A percentile compares a stretch with the other conserved stretches of the same genome.
phyloP scores from a whole-genome alignment of 23 red algal species.

The Gracilariopsis chorda region DNA sequence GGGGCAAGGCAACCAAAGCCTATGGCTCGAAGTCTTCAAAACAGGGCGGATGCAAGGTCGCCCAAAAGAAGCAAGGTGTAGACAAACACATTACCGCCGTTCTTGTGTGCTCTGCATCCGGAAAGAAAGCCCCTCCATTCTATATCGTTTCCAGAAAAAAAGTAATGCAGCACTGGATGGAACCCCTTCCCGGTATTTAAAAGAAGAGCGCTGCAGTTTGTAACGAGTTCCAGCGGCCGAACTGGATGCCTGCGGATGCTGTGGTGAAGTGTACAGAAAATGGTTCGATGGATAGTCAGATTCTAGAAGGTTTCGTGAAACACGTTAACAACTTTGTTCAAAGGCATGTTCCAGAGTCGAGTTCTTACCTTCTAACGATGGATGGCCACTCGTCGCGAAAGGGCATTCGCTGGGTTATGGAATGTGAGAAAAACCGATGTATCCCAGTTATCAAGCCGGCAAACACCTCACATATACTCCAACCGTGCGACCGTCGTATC shows the following conservation, averaged over 20 bases:
- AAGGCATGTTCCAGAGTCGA: too few relatives aligned
- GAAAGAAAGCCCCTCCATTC: neutral
- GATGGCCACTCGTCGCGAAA: slow-evolving; percentile 20
- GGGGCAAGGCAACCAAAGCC: neutral
- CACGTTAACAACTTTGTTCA: too few relatives aligned
- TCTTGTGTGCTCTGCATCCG: neutral
- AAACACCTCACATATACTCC: slow-evolving; percentile 19
- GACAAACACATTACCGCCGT: slow-evolving; percentile 5
- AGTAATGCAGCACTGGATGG: neutral
- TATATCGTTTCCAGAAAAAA: neutral
- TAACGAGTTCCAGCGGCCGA: neutral
- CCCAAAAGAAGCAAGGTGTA: neutral
- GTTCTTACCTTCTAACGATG: slow-evolving; percentile 16
- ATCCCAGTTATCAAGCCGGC: neutral
- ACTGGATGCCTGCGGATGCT: neutral
- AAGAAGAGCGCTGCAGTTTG: neutral
- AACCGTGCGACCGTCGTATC: neutral
- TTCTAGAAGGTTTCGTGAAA: too few relatives aligned
- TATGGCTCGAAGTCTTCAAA: too few relatives aligned
- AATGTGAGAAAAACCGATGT: neutral
- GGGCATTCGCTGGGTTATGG: slow-evolving; percentile 14
- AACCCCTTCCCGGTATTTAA: neutral
- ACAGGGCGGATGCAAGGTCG: neutral
- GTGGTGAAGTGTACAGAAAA: neutral
- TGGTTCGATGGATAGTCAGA: too few relatives aligned